Base-by-base conservation (phyloP, 495 filamentous ascomycete genomes). In the Podospora conica region DNA sequence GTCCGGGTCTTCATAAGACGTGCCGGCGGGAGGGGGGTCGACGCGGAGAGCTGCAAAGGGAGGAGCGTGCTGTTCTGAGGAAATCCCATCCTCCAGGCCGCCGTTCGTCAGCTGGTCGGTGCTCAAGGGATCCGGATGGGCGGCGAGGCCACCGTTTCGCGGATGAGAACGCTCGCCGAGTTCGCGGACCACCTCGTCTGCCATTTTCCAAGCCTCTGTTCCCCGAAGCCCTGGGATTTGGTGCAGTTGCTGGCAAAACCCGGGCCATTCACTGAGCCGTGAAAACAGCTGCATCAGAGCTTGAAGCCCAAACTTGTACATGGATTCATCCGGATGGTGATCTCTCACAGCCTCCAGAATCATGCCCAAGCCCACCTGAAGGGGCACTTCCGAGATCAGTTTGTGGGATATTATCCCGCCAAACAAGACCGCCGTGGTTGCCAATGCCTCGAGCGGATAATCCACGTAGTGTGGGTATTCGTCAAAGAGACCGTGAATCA, bases 291-390 rank as follows among this genome's bases (percentile, higher is more conserved):
- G 91, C 64, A 96, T 87, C 31, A 99, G 87, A 9, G 95, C 96
- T 73, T 98, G 94, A n/a, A 98, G 84, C 1, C 95, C 95, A 74
- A 99, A 99, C 69, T 97, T 97, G 80, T 93, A 98, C 95, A 99
- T 98, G 0, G 90, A 86, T 59, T 91, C 85, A 18, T 93, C 89
- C 10, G 90, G 84, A 6, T 83, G 81, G 69, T 92, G 89, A 66
- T 96, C 91, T 56, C 90, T 81, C 12, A 98, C 93, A 15, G 96
- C 91, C 75, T 99, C 94, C 29, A 97, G 82, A 66, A 99, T 93
- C 95, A 99, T 98, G 6, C 89, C 91, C 55, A 97, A 80, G 11
- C 90, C 95, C 62, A 96, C 92, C 71, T 96, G 91, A 55, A 98
- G 87, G 2, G 95, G 91, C 33, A 99, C 87, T 25, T 90, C 88